Base-by-base conservation (phyloP, 2,329 filamentous ascomycete species). In the Cladophialophora bantiana region DNA sequence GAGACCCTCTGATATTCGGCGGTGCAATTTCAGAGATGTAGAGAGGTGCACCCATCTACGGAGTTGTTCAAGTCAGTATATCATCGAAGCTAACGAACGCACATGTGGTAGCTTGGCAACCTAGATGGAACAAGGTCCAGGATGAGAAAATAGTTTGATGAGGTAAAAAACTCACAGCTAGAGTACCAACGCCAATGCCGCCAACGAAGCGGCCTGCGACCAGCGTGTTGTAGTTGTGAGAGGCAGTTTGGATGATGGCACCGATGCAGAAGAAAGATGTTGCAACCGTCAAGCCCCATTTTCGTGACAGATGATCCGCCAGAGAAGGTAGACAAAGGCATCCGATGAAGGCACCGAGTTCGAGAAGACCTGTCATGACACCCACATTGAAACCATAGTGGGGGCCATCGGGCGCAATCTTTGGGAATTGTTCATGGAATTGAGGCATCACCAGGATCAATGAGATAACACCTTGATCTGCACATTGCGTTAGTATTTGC, bases 301-400 rank as follows among this genome's bases (percentile, higher is more conserved):
- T 83, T 0, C 82, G 74, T 1, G 79, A 82, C 57, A 80, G 76
- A 58, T 73, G 76, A 64, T 83, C 82, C 2, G 73, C 72, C 9
- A 73, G 38, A 7, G 67, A 82, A 9, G 78, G 82, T 58, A 81
- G 78, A 61, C 76, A 79, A 18, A 81, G 76, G 15, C 73, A 75
- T 3, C 75, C 79, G 1, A 76, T 77, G 42, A 75, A 74, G 2
- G 71, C 68, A 2, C 73, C 72, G 0, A 75, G 59, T 20, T 71
- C 74, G 53, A 85, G 83, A 73, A 86, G 87, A 80, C 66, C 73
- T 1, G 72, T 74, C 73, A 81, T 81, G 70, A 81, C 79, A 3
- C 81, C 77, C 53, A 74, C 78, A 59, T 75, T 74, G 70, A 80
- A 81, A 12, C 59, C 64, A 35, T 52, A 62, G 15, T 52, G 34